A percentile compares a stretch with the other conserved stretches of the same genome.
Conservation (phyloP, 78 protist species). For the Dictyostelium capitatum region DNA sequence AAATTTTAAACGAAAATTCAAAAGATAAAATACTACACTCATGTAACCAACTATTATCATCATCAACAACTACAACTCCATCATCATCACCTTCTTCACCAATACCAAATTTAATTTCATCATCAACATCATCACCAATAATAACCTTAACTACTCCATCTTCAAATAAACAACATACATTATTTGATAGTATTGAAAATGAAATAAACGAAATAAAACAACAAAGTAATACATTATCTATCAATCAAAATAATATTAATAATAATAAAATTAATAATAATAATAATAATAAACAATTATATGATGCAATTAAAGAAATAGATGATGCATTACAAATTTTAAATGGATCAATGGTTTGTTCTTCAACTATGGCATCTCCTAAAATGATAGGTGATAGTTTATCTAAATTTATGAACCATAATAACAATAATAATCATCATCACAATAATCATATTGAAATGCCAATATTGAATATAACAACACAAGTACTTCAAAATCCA, state of each 20-base stretch:
- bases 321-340: neutral
- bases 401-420: neutral
- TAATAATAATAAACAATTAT: neutral
- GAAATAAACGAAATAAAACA: neutral
- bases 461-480: neutral
- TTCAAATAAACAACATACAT: neutral
- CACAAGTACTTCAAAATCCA: neutral
- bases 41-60: neutral
- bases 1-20: neutral
- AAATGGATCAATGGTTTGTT: neutral
- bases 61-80: neutral
- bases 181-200: neutral
- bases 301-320: constrained; percentile 9
- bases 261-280: neutral
- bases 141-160: neutral
- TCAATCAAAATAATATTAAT: neutral
- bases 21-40: neutral
- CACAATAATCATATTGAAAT: constrained; percentile 4
- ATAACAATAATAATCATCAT: neutral
- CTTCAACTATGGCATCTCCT: neutral
- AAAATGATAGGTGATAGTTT: neutral
- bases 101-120: neutral
- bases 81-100: neutral
- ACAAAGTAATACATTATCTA: neutral
- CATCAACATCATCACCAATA: constrained; percentile 4